Base-by-base conservation (phyloP, 805 yeast genomes). In the Candida mattraensis region DNA sequence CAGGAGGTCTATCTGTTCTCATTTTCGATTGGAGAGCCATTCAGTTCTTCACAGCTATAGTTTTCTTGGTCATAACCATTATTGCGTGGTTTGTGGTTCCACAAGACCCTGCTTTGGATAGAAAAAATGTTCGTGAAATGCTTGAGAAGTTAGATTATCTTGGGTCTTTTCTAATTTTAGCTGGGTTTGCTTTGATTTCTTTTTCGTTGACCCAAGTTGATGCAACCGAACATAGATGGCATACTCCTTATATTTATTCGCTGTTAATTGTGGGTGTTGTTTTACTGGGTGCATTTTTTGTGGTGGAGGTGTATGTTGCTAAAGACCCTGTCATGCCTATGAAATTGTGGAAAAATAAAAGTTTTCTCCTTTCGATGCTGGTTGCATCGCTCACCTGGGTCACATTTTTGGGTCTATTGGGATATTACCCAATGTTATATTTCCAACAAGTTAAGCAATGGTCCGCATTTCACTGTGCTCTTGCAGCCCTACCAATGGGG, bases 191-290 rank as follows among this genome's bases (percentile, higher is more conserved):
- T 1, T 44, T 66, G 18, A 49, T 69, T 24, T 59, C 64, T 6
- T 66, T 68, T 39, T 53, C 71, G 7, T 50, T 67, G 17, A 61
- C 69, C 5, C 69, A 67, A 39, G 66, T 64, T 4, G 63, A 58
- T 20, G 57, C 64, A 1, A 60, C 70, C 1, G 37, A 54, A 14
- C 36, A 52, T 7, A 58, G 64, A 5, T 69, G 74, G 74, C 47
- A 52, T n/a, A 64, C 72, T 5, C 63, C 67, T 3, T 67, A 67
- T 42, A 67, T 69, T 35, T 50, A 66, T 36, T 62, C 64, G 4
- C 49, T 60, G 3, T 28, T 69, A 20, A 46, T 67, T n/a, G 50
- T 66, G 5, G 67, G 70, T 0, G 42, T 57, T 5, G 27, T 55
- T 1, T 30, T 64, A 12, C 35, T 67, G 10, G 47, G 47, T 5